These are phyloP conservation scores for Trichophyton verrucosum DNA, from an alignment of 2,329 filamentous ascomycete species.

Conservation along the genomic window DNA sequence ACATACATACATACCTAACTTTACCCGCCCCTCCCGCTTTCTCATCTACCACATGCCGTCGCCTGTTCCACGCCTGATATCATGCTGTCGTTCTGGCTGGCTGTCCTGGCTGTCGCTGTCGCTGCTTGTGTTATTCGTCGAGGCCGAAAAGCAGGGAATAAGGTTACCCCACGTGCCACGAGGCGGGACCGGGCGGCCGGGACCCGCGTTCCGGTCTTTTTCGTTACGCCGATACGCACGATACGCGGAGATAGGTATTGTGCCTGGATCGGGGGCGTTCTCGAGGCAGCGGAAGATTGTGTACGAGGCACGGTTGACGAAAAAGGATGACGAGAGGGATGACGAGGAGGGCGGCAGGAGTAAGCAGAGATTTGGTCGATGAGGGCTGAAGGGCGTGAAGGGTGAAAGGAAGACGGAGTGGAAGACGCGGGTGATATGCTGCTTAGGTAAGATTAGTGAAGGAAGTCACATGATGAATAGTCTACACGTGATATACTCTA, in stretches of 20 bases:
- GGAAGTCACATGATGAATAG: not conserved
- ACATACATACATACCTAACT: too few relatives aligned
- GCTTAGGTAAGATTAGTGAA: not conserved
- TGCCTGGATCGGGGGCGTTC: too few relatives aligned
- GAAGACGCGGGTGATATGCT: not conserved
- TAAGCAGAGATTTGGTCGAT: not conserved
- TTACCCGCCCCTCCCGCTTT: too few relatives aligned
- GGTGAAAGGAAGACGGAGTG: too few relatives aligned
- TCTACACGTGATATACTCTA: not conserved
- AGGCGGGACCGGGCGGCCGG: conserved; percentile 4
- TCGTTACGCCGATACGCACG: not conserved
- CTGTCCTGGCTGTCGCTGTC: too few relatives aligned
- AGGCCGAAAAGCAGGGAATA: not conserved
- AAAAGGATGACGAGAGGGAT: not conserved
- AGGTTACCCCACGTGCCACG: conserved; percentile 5
- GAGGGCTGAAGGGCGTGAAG: not conserved
- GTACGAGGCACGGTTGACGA: too few relatives aligned
- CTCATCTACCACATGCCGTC: too few relatives aligned
- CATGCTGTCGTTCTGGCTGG: too few relatives aligned
- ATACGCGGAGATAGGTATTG: not conserved
- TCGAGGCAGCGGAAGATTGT: too few relatives aligned
- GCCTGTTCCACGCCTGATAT: too few relatives aligned
- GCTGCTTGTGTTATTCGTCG: not conserved
- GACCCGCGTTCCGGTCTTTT: conserved; percentile 4
- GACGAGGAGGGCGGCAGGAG: not conserved